Base-by-base conservation (phyloP, 2,329 filamentous ascomycete species). In the Sclerotinia subarctica region DNA sequence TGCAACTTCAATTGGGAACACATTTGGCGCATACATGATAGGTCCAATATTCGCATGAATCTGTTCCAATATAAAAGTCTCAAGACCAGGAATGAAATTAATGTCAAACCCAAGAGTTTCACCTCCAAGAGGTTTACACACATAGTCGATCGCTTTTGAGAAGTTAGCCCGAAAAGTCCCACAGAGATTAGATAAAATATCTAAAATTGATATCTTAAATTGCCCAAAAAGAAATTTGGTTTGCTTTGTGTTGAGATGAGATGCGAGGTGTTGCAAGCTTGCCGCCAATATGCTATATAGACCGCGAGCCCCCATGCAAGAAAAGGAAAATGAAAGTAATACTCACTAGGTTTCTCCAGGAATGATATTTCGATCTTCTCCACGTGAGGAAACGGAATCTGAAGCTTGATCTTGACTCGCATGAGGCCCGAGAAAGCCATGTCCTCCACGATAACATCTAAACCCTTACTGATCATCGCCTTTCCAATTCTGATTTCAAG, bases 11-110 rank as follows among this genome's bases (percentile, higher is more conserved):
- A 99, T 95, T 21, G 95, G 95, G 83, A 99, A 99, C 62, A 98
- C 93, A 74, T 99, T 97, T 11, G 95, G 95, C 49, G 88, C 90
- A 77, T 99, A 99, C 93, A 99, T 97, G 90, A 99, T 98, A 0
- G 95, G 96, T 2, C 88, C 90, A 62, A 99, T 82, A 76, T 94
- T 97, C 71, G 90, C 91, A 79, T 99, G 96, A 65, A 99, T 96
- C 81, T 96, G 93, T 74, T 99, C 95, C 77, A 92, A 88, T 75
- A 99, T 99, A 80, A 99, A 99, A 68, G 79, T 86, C 79, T 98
- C 94, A 32, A 99, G 85, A 73, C 94, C 94, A 24, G 95, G 95
- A 73, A 99, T 96, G 80, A 99, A 97, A 81, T 97, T 98, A 84
- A 99, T 98, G 76, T 99, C 95, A 78, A 99, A 97, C 51, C 95